Evolutionary conservation across 768 basidiomycete genomes (phyloP).

Genomic region (Serendipita indica): DNA sequence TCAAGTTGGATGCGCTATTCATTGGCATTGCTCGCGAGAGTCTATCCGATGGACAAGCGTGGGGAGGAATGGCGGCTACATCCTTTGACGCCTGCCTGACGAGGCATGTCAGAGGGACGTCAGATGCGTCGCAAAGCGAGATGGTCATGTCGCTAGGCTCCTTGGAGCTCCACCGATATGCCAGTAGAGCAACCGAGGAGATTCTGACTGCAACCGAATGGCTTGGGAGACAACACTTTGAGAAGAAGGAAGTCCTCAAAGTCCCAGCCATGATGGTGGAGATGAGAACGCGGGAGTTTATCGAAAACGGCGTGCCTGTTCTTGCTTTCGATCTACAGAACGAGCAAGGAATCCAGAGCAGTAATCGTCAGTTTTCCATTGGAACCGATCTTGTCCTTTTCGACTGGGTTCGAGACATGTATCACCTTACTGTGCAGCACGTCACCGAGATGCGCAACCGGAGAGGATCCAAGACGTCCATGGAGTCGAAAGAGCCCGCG

Average conservation of each 20-base stretch:
- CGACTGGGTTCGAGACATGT: constrained; percentile 8
- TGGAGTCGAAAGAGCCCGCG: neutral
- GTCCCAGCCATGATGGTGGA: constrained; percentile 5
- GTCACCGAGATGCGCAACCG: neutral
- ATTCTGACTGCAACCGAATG: neutral
- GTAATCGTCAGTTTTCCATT: constrained; percentile 8
- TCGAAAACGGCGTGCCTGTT: neutral
- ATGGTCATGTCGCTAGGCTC: neutral
- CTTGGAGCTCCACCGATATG: neutral
- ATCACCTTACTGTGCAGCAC: neutral
- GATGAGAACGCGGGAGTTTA: neutral
- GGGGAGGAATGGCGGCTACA: neutral
- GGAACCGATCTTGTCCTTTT: constrained; percentile 5
- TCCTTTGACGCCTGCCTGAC: neutral
- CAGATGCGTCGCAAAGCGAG: neutral
- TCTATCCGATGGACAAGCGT: constrained; percentile 50
- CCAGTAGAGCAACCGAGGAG: neutral
- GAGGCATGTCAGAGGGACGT: neutral
- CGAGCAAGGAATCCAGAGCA: neutral
- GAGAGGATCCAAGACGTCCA: neutral
- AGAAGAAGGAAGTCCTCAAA: neutral
- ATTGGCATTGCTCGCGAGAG: constrained; percentile 66
- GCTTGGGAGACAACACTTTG: neutral
- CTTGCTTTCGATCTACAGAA: constrained; percentile 3
- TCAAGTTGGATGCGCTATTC: constrained; percentile 47